phyloP scores from a whole-genome alignment of 805 yeast species.

The Kodamaea leandrae region DNA sequence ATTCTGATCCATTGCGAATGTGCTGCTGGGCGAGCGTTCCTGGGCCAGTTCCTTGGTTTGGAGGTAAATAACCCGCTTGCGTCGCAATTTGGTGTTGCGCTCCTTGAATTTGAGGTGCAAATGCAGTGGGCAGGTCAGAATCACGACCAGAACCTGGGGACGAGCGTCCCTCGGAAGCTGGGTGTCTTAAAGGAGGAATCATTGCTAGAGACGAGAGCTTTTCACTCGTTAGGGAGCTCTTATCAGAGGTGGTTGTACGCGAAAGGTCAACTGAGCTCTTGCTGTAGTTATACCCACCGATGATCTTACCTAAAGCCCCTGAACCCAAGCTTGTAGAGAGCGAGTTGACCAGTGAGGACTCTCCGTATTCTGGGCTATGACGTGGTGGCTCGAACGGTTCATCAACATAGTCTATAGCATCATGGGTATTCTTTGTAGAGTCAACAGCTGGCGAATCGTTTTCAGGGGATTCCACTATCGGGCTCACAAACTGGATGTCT shows the following conservation, averaged over 20 bases:
- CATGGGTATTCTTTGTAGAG: background rate
- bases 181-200: background rate
- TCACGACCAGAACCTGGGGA: slow-evolving; percentile 1
- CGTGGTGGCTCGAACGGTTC: too few relatives aligned
- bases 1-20: slow-evolving; percentile 34
- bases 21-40: slow-evolving; percentile 16
- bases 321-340: slow-evolving; percentile 20
- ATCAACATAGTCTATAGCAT: background rate
- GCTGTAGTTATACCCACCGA: slow-evolving; percentile 29
- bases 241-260: slow-evolving; percentile 3
- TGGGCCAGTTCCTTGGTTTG: background rate
- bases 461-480: slow-evolving; percentile 16
- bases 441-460: slow-evolving; percentile 7
- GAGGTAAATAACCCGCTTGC: background rate
- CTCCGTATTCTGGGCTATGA: background rate
- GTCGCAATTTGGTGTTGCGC: background rate
- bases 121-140: background rate
- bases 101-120: background rate
- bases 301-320: slow-evolving; percentile 27
- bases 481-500: slow-evolving; percentile 15
- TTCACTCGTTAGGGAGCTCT: background rate
- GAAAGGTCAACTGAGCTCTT: slow-evolving; percentile 19
- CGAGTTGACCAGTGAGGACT: slow-evolving; percentile 20
- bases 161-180: slow-evolving; percentile 2
- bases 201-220: background rate